These are phyloP conservation scores for Chlorella sp. DNA, from an alignment of 139 green algal genomes.

Conservation along the genomic window DNA sequence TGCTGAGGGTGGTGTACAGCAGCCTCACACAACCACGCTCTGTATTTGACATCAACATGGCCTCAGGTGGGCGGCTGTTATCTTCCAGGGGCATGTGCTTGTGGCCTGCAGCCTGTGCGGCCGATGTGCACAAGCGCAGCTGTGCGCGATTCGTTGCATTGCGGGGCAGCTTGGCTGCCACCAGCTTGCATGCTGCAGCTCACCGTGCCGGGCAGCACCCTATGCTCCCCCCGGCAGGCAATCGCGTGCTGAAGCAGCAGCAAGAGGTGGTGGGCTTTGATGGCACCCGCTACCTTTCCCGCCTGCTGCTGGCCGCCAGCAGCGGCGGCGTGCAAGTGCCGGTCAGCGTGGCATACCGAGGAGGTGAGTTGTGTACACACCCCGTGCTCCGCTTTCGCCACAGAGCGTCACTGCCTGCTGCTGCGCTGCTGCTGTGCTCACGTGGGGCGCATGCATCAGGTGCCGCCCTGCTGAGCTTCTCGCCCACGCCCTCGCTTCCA, in stretches of 20 bases:
- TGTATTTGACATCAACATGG: conserved; percentile 80
- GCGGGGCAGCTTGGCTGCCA: background rate
- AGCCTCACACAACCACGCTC: conserved; percentile 80
- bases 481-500: background rate
- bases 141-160: too few relatives aligned
- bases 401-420: background rate
- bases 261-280: conserved; percentile 21
- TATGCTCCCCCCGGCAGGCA: conserved; percentile 1
- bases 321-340: conserved; percentile 6
- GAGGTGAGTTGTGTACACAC: background rate
- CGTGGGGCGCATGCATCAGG: too few relatives aligned
- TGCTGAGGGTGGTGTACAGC: conserved; percentile 81
- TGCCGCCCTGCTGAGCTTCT: background rate
- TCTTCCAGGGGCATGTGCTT: background rate
- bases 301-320: conserved; percentile 18
- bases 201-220: background rate
- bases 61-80: conserved; percentile 27
- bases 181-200: too few relatives aligned
- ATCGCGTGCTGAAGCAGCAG: conserved; percentile 59
- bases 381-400: background rate
- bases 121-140: too few relatives aligned
- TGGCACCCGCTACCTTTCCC: background rate
- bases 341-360: conserved; percentile 9
- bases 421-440: background rate
- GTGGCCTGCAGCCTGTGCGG: background rate